phyloP scores from a whole-genome alignment of 805 yeast species.

The Monosporozyma aerobia region DNA sequence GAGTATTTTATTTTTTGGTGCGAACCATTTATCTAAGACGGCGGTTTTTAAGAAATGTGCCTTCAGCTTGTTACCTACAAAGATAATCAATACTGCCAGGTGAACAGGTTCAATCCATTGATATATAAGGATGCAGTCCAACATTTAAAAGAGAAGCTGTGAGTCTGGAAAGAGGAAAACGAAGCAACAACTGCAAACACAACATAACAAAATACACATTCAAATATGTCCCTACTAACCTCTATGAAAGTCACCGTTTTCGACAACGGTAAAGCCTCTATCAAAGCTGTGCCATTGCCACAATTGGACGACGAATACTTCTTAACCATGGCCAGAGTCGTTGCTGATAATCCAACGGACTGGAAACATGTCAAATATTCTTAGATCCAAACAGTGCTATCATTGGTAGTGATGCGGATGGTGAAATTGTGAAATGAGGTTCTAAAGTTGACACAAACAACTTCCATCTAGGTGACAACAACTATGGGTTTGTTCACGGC shows the following conservation, averaged over 20 bases:
- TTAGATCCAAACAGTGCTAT: no score
- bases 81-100: no score
- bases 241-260: constrained; percentile 36
- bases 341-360: constrained; percentile 59
- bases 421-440: constrained; percentile 45
- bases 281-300: constrained; percentile 27
- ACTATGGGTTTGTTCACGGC: constrained; percentile 47
- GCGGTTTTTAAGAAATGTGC: no score
- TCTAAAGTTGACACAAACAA: constrained; percentile 25
- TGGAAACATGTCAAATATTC: constrained; percentile 54
- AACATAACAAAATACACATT: neutral
- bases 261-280: constrained; percentile 25
- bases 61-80: no score
- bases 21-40: no score
- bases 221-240: constrained; percentile 15
- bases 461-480: constrained; percentile 44
- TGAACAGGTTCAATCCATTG: no score
- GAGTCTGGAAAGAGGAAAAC: no score
- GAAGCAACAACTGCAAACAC: no score
- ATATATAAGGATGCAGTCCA: no score
- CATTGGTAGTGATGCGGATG: constrained; percentile 57
- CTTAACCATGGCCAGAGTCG: constrained; percentile 42
- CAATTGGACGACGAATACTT: constrained; percentile 29
- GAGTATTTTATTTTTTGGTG: no score
- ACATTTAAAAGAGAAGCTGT: no score